Conservation (phyloP, 371 early-diverging fungal genomes). For the Syncephalastrum sp. region DNA sequence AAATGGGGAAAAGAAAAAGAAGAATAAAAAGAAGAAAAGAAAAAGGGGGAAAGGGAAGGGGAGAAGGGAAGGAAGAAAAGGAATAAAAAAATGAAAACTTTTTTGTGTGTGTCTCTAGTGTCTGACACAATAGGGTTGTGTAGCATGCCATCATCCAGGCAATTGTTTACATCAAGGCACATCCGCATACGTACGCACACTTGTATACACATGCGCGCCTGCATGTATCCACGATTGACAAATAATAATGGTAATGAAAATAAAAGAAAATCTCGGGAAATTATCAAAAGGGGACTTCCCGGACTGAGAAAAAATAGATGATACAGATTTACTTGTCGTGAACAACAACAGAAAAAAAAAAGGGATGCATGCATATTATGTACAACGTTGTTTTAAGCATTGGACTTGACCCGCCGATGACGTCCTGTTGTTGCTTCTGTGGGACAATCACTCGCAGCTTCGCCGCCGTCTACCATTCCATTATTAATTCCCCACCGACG, state of each 20-base stretch:
- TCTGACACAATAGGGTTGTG: neutral
- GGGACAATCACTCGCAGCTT: neutral
- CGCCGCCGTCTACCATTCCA: no score
- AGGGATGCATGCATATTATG: constrained; percentile 1
- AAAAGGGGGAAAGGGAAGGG: neutral
- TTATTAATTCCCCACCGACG: no score
- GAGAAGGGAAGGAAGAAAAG: constrained; percentile 7
- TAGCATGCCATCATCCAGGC: constrained; percentile 2
- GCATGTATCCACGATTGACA: neutral
- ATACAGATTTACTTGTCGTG: neutral
- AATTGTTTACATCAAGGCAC: constrained; percentile 7
- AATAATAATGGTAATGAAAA: constrained; percentile 1
- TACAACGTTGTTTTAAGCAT: constrained; percentile 9
- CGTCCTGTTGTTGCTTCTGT: constrained; percentile 9
- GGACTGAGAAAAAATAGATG: neutral
- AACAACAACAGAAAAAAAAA: neutral
- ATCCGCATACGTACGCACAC: neutral
- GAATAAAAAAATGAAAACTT: constrained; percentile 6
- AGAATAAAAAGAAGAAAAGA: neutral
- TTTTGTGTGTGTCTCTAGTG: neutral
- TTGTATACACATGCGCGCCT: no score
- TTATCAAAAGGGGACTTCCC: neutral
- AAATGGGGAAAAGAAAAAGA: neutral
- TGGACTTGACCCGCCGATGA: constrained; percentile 18
- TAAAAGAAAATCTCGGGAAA: neutral